Percentiles rank a stretch among this genome's conserved stretches.
phyloP scores from a whole-genome alignment of 1,284 basidiomycete species.

The Trichosporon sp. region DNA sequence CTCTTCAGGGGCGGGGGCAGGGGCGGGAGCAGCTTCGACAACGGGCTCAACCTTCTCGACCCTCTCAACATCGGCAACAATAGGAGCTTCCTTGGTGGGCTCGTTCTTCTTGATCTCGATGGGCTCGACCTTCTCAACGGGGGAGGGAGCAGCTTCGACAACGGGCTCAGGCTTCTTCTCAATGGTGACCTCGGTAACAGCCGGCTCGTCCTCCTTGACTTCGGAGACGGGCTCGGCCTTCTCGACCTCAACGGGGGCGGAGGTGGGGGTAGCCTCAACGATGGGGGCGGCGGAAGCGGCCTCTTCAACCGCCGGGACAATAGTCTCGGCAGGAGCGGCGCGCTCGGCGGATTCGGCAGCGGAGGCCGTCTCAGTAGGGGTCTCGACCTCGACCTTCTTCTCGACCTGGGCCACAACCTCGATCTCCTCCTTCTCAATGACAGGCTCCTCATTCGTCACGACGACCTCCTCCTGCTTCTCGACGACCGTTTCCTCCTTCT shows the following conservation, averaged over 20 bases:
- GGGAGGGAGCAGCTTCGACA: neutral
- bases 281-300: neutral
- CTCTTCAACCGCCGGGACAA: constrained; percentile 1
- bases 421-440: neutral
- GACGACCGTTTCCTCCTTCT: neutral
- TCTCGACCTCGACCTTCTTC: neutral
- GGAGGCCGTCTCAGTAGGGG: neutral
- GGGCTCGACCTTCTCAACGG: neutral
- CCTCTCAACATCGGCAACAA: neutral
- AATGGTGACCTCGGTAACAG: neutral
- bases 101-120: neutral
- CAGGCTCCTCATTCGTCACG: neutral
- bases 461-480: neutral
- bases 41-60: neutral
- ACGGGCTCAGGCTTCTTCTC: neutral
- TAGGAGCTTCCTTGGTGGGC: neutral
- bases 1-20: neutral
- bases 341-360: neutral
- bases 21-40: neutral
- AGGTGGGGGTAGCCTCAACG: neutral
- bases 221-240: neutral
- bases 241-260: neutral
- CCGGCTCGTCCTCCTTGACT: neutral
- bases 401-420: neutral
- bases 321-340: constrained; percentile 4